phyloP scores from a whole-genome alignment of 2,329 filamentous ascomycete genomes.

The Apiospora saccharicola region DNA sequence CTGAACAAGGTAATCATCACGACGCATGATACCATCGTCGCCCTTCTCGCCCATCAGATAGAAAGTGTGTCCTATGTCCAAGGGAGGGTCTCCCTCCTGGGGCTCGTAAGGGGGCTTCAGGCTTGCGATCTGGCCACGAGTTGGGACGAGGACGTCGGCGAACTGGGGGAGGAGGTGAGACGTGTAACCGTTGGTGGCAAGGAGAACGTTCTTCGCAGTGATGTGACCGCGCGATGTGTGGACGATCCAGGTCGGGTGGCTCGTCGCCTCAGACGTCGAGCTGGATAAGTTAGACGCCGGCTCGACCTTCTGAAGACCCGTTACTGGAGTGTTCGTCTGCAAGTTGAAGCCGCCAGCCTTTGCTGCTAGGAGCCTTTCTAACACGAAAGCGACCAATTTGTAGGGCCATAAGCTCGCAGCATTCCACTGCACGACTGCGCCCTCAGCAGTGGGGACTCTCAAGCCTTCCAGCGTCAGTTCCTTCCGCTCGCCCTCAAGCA shows the following conservation, averaged over 20 bases:
- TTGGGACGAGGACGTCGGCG: conserved; percentile 76
- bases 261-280: conserved; percentile 29
- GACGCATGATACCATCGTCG: conserved; percentile 44
- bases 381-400: conserved; percentile 77
- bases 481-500: conserved; percentile 36
- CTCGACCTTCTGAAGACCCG: conserved; percentile 49
- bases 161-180: conserved; percentile 76
- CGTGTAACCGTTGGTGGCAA: conserved; percentile 87
- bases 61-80: conserved; percentile 64
- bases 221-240: conserved; percentile 75
- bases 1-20: conserved; percentile 77
- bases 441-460: conserved; percentile 63
- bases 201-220: conserved; percentile 67
- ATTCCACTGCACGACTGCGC: conserved; percentile 68
- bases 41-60: conserved; percentile 61
- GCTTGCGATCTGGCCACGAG: conserved; percentile 75
- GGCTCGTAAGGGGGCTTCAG: conserved; percentile 61
- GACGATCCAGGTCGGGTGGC: conserved; percentile 60
- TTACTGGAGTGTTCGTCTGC: conserved; percentile 76
- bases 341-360: conserved; percentile 66
- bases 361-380: conserved; percentile 62
- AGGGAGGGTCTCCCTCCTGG: conserved; percentile 23
- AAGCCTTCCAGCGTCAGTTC: conserved; percentile 56
- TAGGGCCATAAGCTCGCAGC: conserved; percentile 83
- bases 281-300: conserved; percentile 30